Percentiles rank a stretch among this genome's conserved stretches.
phyloP scores from a whole-genome alignment of 2,329 filamentous ascomycete species.

The Neoarthrinium moseri region DNA sequence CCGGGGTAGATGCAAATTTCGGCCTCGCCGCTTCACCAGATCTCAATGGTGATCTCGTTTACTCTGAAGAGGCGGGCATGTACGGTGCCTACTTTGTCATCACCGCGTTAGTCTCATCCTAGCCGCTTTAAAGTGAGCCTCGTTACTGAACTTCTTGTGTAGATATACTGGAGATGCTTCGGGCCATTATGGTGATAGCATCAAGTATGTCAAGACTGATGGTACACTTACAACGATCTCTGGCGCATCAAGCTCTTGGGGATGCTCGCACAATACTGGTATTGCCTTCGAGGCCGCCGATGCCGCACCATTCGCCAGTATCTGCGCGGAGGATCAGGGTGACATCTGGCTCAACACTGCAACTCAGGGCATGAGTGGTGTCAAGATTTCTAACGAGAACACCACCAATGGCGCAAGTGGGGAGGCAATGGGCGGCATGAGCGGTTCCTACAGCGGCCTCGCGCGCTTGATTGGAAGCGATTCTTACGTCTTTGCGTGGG shows the following conservation, averaged over 20 bases:
- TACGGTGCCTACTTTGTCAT: constrained; percentile 65
- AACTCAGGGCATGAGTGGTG: constrained; percentile 54
- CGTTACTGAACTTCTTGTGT: not conserved
- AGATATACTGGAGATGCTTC: constrained; percentile 48
- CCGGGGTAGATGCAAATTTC: constrained; percentile 44
- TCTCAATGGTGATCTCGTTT: constrained; percentile 62
- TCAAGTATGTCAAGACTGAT: constrained; percentile 43
- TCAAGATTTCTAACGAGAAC: constrained; percentile 63
- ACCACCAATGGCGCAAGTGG: constrained; percentile 57
- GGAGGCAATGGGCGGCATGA: constrained; percentile 62
- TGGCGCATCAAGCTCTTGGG: constrained; percentile 56
- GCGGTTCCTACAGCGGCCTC: constrained; percentile 59
- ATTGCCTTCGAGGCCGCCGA: constrained; percentile 63
- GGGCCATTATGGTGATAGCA: constrained; percentile 58
- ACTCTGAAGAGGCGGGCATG: constrained; percentile 51
- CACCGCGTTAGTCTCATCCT: constrained; percentile 33
- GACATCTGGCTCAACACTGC: constrained; percentile 64
- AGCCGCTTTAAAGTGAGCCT: not conserved
- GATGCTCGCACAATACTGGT: constrained; percentile 64
- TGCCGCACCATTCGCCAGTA: constrained; percentile 53
- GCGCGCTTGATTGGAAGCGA: constrained; percentile 49
- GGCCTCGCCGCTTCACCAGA: constrained; percentile 54
- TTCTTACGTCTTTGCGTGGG: constrained; percentile 62
- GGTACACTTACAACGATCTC: constrained; percentile 50
- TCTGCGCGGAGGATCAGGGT: constrained; percentile 63